Evolutionary conservation across 176 grass and related monocot genomes (phyloP), one percentile per base, ranked within the genome.

Genomic region (Zoysia japonica): DNA sequence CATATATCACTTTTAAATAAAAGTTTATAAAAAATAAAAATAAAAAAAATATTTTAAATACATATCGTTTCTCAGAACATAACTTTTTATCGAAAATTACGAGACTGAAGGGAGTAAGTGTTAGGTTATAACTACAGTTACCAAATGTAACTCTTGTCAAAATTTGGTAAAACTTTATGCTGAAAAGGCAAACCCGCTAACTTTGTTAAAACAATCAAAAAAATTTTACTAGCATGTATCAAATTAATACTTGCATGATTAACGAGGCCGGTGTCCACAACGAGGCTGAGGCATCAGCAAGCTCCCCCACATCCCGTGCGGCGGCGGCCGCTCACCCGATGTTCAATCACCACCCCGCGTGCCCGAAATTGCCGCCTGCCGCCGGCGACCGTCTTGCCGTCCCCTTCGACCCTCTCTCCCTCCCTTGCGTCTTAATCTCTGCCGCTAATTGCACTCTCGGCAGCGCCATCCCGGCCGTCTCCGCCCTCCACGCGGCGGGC

Each of bases 401-500:
- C 40, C 80, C 79, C 28, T 20, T 85, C 80, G 70, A 78, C 17
- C 86, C 82, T 16, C 16, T 11, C 61, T 60, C 54, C 41, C 49
- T 88, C 83, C 80, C 83, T 2, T 76, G 49, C 40, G 39, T 85
- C 47, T 74, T 87, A 36, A 28, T 52, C 42, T 83, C 78, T 57
- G 65, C 61, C 62, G 17, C 82, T 11, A 6, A 64, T 41, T 9
- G 61, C 19, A 17, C 56, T 42, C 11, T 65, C 15, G 1, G 48
- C 54, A 10, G 12, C 47, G 46, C 4, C 36, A 43, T 44, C 49
- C 42, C 11, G 4, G 4, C 51, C 52, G 61, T 85, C 50, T 60
- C 74, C 17, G 78, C 79, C 9, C 81, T 91, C 73, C 90, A 97
- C 76, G 83, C 90, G 10, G 81, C 80, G 4, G 84, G 83, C 39